These are phyloP conservation scores for Sphaerulina populicola DNA, from an alignment of 2,329 filamentous ascomycete genomes.

Conservation along the genomic window DNA sequence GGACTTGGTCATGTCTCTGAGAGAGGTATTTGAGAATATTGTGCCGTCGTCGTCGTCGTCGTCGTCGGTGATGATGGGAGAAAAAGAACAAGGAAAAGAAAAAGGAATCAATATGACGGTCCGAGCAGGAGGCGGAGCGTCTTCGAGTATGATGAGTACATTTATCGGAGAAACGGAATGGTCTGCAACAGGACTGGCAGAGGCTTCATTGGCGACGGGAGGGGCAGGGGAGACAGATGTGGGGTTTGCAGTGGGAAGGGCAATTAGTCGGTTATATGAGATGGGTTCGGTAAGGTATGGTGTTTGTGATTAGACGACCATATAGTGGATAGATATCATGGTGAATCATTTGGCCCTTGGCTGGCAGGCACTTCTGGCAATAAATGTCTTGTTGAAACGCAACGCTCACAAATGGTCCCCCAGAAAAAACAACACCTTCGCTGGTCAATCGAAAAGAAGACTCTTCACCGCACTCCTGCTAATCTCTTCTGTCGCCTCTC, in stretches of 20 bases:
- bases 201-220: conserved; percentile 24
- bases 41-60: conserved; percentile 8
- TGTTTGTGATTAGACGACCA: conserved; percentile 4
- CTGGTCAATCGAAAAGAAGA: background rate
- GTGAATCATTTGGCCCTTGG: no score
- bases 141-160: conserved; percentile 27
- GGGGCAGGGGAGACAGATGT: conserved; percentile 29
- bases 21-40: conserved; percentile 24
- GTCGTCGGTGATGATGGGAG: no score
- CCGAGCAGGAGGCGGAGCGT: conserved; percentile 24
- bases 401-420: background rate
- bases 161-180: conserved; percentile 28
- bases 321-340: no score
- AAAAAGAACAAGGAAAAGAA: conserved; percentile 7
- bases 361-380: background rate
- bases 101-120: conserved; percentile 19
- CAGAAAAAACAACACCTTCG: background rate
- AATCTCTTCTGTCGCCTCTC: conserved; percentile 34
- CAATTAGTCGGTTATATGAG: conserved; percentile 25
- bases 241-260: conserved; percentile 25
- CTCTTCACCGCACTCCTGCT: background rate
- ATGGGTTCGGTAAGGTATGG: conserved; percentile 24
- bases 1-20: no score
- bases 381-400: background rate
- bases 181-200: conserved; percentile 25